These are phyloP conservation scores for Neofusicoccum sp. DNA, from an alignment of 2,329 filamentous ascomycete species.

Conservation along the genomic window DNA sequence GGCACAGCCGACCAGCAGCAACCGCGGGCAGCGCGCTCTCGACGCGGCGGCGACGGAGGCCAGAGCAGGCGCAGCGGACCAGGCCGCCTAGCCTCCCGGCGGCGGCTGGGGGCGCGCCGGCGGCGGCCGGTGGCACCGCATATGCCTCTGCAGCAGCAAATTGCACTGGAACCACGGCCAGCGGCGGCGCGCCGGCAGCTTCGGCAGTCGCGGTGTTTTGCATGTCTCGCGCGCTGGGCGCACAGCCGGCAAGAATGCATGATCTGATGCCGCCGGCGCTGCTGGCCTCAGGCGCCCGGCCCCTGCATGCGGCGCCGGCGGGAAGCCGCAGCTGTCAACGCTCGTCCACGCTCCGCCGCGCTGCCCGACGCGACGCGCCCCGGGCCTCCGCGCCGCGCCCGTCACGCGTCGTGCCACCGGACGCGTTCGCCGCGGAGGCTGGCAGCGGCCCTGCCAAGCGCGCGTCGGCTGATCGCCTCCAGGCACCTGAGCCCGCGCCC, in stretches of 20 bases:
- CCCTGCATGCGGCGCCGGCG: slow-evolving; percentile 17
- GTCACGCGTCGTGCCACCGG: slow-evolving; percentile 6
- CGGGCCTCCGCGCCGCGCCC: background rate
- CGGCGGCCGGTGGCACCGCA: slow-evolving; percentile 10
- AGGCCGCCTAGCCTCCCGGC: background rate
- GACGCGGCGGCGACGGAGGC: background rate
- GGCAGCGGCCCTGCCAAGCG: slow-evolving; percentile 14
- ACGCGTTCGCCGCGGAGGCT: slow-evolving; percentile 3
- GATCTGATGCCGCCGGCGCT: slow-evolving; percentile 8
- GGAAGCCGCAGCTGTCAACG: slow-evolving; percentile 11
- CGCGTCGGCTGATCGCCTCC: slow-evolving; percentile 15
- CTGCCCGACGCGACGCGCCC: background rate
- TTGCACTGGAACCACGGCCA: slow-evolving; percentile 14
- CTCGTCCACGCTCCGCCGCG: slow-evolving; percentile 14
- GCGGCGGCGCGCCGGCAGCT: slow-evolving; percentile 8
- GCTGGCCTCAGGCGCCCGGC: background rate
- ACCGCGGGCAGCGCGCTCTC: background rate
- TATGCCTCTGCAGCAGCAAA: slow-evolving; percentile 7
- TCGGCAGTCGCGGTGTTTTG: slow-evolving; percentile 15
- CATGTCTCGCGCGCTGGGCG: slow-evolving; percentile 15
- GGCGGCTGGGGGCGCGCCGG: background rate
- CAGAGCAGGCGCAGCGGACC: background rate
- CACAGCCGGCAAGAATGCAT: slow-evolving; percentile 18
- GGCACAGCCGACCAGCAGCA: background rate
- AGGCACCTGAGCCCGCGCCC: background rate